These are phyloP conservation scores for Mitragyna speciosa DNA, from an alignment of 257 asterid species.

Conservation along the genomic window DNA sequence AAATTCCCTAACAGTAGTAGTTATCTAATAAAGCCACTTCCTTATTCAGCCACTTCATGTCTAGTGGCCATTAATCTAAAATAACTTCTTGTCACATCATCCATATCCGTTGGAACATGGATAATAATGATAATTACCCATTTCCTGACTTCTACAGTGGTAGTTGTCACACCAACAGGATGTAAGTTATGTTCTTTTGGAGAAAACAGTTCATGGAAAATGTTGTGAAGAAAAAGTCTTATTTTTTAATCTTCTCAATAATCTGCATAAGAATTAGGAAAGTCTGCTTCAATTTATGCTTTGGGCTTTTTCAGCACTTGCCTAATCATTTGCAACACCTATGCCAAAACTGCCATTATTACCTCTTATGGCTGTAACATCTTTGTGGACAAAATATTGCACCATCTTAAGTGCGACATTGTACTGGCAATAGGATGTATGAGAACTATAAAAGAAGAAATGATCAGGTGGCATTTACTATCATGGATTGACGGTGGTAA, in stretches of 20 bases:
- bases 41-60: too few species aligned
- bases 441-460: background rate
- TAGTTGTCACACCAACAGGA: background rate
- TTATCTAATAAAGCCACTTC: too few species aligned
- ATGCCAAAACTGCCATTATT: background rate
- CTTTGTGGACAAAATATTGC: background rate
- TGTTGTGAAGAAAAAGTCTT: background rate
- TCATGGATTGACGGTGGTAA: background rate
- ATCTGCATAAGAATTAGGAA: background rate
- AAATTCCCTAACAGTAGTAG: too few species aligned
- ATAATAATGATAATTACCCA: too few species aligned
- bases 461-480: too few species aligned
- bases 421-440: background rate
- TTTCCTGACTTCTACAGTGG: too few species aligned
- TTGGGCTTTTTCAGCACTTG: background rate
- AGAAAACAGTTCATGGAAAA: background rate
- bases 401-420: background rate
- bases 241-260: background rate
- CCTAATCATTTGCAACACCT: background rate
- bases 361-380: background rate
- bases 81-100: too few species aligned
- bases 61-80: too few species aligned
- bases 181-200: background rate
- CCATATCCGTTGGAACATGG: too few species aligned
- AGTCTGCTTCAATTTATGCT: background rate